Evolutionary conservation across 306 rosid genomes (phyloP).

Genomic region (Begonia masoniana): DNA sequence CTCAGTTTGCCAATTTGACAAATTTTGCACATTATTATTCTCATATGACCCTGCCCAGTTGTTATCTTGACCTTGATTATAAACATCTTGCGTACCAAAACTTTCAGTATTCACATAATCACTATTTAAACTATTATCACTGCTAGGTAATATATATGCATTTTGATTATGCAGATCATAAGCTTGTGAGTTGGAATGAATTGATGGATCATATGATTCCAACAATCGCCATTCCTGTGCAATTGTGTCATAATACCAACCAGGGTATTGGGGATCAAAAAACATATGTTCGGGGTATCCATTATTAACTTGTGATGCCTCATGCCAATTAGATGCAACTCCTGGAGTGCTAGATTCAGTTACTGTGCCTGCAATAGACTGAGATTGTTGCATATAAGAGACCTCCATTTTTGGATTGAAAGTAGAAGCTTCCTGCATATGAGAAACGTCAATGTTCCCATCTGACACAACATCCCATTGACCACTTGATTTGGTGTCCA

Average conservation of each 20-base stretch:
- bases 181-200: conserved; percentile 26
- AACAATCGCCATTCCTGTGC: conserved; percentile 57
- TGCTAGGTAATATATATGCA: conserved; percentile 23
- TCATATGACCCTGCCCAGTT: conserved; percentile 30
- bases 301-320: conserved; percentile 39
- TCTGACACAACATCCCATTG: conserved; percentile 33
- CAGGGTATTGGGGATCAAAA: conserved; percentile 76
- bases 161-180: conserved; percentile 33
- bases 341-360: conserved; percentile 40
- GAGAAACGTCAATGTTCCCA: conserved; percentile 27
- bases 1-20: conserved; percentile 25
- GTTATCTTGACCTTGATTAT: conserved; percentile 34
- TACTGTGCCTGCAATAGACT: conserved; percentile 31
- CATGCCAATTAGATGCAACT: conserved; percentile 32
- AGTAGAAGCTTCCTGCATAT: conserved; percentile 31
- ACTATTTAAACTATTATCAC: conserved; percentile 17
- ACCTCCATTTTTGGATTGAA: conserved; percentile 18
- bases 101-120: conserved; percentile 25
- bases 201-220: conserved; percentile 41
- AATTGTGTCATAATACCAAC: conserved; percentile 68
- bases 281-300: conserved; percentile 70
- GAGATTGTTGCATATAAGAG: conserved; percentile 46
- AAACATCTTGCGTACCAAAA: conserved; percentile 25
- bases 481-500: conserved; percentile 17
- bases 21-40: conserved; percentile 30